Evolutionary conservation across 2,329 filamentous ascomycete genomes (phyloP).

Genomic region (Tolypocladium inflatum): DNA sequence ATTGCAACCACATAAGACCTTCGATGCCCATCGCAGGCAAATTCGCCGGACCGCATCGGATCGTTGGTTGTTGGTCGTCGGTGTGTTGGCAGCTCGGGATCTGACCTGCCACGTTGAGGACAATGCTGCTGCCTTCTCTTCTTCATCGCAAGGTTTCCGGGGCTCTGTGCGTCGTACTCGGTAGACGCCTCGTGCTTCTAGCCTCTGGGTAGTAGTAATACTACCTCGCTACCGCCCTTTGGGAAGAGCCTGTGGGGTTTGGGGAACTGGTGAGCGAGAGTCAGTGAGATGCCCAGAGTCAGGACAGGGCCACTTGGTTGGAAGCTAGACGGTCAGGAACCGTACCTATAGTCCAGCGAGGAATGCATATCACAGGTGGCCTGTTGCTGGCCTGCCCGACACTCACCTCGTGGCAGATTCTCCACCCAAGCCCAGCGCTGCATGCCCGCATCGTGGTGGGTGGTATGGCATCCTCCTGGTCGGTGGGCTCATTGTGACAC

Average conservation of each 20-base stretch:
- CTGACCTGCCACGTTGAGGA: not conserved
- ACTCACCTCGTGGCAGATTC: not conserved
- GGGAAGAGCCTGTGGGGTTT: not conserved
- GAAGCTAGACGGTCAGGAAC: not conserved
- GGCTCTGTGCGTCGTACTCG: not conserved
- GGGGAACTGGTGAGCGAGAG: not conserved
- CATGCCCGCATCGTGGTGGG: not conserved
- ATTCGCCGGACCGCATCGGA: not conserved
- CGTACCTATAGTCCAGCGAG: not conserved
- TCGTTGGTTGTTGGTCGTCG: not conserved
- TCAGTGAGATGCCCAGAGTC: not conserved
- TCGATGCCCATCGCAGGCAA: not conserved
- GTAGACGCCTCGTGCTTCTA: not conserved
- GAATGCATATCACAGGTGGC: not conserved
- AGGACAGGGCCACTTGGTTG: not conserved
- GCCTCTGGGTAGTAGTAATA: not conserved
- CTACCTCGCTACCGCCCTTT: not conserved
- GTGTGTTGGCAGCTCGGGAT: not conserved
- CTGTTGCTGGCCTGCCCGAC: not conserved
- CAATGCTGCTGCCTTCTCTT: not conserved
- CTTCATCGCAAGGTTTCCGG: not conserved
- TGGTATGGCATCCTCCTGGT: not conserved
- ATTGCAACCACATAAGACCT: slow-evolving; percentile 1
- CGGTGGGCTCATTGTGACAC: not conserved
- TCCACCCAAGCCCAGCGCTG: not conserved